Evolutionary conservation across 345 rosid genomes (phyloP).

Genomic region (Arabidopsis suecica): DNA sequence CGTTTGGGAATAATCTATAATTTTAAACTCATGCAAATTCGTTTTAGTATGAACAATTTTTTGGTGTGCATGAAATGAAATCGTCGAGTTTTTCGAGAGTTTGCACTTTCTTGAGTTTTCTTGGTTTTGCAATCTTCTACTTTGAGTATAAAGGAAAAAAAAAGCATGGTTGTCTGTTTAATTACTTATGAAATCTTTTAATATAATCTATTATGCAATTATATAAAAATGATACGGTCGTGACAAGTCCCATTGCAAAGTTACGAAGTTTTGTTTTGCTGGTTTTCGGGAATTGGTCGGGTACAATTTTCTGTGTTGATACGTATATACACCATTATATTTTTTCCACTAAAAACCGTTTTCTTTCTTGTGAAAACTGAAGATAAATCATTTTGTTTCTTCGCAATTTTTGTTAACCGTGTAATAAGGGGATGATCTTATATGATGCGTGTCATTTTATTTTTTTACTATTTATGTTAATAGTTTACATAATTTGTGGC

Average conservation of each 20-base stretch:
- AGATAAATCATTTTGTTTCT: conserved; percentile 16
- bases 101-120: conserved; percentile 39
- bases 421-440: conserved; percentile 4
- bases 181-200: conserved; percentile 16
- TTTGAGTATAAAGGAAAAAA: conserved; percentile 39
- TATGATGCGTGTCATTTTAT: conserved; percentile 25
- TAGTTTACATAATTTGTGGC: conserved; percentile 13
- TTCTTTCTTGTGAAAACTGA: not conserved
- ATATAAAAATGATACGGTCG: conserved; percentile 56
- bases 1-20: conserved; percentile 9
- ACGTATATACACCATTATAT: conserved; percentile 2
- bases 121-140: conserved; percentile 41
- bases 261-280: conserved; percentile 46
- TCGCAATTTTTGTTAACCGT: not conserved
- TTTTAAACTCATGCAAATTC: conserved; percentile 3
- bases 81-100: conserved; percentile 18
- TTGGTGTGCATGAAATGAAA: conserved; percentile 19
- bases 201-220: conserved; percentile 31
- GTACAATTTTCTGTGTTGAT: conserved; percentile 32
- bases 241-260: conserved; percentile 44
- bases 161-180: conserved; percentile 43
- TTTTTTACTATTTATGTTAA: conserved; percentile 12
- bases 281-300: conserved; percentile 75
- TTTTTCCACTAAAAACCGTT: not conserved
- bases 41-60: conserved; percentile 2